A percentile compares a stretch with the other conserved stretches of the same genome.
Evolutionary conservation across 1,284 basidiomycete species (phyloP).

Genomic region (Vanrija sp.): DNA sequence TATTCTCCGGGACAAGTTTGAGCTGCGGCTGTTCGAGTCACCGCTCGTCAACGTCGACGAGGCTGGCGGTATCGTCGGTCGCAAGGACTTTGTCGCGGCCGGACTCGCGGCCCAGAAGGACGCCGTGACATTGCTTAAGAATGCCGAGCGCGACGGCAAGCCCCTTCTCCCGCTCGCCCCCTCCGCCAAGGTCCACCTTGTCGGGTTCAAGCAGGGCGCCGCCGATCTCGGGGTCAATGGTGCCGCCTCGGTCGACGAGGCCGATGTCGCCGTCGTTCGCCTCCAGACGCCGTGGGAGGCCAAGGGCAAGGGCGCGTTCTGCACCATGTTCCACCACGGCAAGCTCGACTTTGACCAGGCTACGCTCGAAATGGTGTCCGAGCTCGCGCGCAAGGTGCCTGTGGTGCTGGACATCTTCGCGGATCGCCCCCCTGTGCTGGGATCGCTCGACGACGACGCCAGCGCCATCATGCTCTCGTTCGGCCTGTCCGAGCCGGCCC

Average conservation of each 20-base stretch:
- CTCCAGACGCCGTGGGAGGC: constrained; percentile 5
- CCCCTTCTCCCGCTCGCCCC: constrained; percentile 5
- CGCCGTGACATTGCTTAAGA: constrained; percentile 7
- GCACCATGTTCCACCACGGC: constrained; percentile 16
- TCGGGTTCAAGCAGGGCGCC: constrained; percentile 5
- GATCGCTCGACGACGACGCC: constrained; percentile 6
- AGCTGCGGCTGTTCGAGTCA: constrained; percentile 12
- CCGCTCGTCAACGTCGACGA: constrained; percentile 10
- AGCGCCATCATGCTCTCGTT: constrained; percentile 7
- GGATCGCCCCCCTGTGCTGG: constrained; percentile 13
- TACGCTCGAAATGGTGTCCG: constrained; percentile 2
- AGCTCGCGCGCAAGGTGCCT: constrained; percentile 8
- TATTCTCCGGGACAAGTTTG: constrained; percentile 12
- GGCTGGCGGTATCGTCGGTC: constrained; percentile 4
- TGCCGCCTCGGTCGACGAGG: background rate
- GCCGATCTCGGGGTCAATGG: background rate
- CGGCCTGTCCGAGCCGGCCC: constrained; percentile 4
- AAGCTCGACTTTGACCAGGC: constrained; percentile 11
- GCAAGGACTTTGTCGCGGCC: background rate
- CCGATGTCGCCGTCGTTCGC: constrained; percentile 15
- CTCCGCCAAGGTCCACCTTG: constrained; percentile 6
- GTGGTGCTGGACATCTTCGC: constrained; percentile 14
- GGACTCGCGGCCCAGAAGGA: constrained; percentile 12
- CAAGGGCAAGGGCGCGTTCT: constrained; percentile 9
- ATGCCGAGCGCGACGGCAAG: background rate